Evolutionary conservation across 2,329 filamentous ascomycete genomes (phyloP).

Genomic region (Epicoccum sorghinum): DNA sequence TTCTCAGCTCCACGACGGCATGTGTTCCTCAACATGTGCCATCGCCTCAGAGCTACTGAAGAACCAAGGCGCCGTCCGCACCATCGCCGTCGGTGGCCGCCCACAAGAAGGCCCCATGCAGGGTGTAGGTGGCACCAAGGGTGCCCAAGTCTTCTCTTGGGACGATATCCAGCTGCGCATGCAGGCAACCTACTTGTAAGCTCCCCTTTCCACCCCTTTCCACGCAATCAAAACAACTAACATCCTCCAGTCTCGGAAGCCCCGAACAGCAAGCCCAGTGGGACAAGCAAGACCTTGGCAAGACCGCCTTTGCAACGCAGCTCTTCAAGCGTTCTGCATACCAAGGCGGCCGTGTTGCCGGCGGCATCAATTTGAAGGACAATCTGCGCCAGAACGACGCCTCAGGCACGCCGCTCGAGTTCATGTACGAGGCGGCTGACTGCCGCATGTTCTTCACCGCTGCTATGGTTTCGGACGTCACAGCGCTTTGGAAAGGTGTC

Average conservation of each 20-base stretch:
- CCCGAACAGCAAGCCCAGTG: slow-evolving; percentile 38
- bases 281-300: slow-evolving; percentile 37
- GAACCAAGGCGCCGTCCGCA: slow-evolving; percentile 52
- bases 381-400: slow-evolving; percentile 47
- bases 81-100: slow-evolving; percentile 52
- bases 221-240: not conserved
- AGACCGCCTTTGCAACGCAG: slow-evolving; percentile 42
- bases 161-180: slow-evolving; percentile 41
- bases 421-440: slow-evolving; percentile 51
- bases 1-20: slow-evolving; percentile 48
- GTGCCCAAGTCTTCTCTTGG: slow-evolving; percentile 47
- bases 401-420: slow-evolving; percentile 48
- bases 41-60: slow-evolving; percentile 55
- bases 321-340: slow-evolving; percentile 41
- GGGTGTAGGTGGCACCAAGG: slow-evolving; percentile 54
- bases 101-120: slow-evolving; percentile 51
- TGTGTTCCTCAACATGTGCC: slow-evolving; percentile 55
- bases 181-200: slow-evolving; percentile 39
- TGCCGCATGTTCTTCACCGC: slow-evolving; percentile 50
- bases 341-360: slow-evolving; percentile 28
- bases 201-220: not conserved
- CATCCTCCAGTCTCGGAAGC: slow-evolving; percentile 29
- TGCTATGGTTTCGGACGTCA: slow-evolving; percentile 44
- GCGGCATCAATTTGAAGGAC: slow-evolving; percentile 46
- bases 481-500: slow-evolving; percentile 47